Percentiles rank a stretch among this genome's conserved stretches.
phyloP scores from a whole-genome alignment of 2,329 filamentous ascomycete species.

The Fonsecaea multimorphosa region DNA sequence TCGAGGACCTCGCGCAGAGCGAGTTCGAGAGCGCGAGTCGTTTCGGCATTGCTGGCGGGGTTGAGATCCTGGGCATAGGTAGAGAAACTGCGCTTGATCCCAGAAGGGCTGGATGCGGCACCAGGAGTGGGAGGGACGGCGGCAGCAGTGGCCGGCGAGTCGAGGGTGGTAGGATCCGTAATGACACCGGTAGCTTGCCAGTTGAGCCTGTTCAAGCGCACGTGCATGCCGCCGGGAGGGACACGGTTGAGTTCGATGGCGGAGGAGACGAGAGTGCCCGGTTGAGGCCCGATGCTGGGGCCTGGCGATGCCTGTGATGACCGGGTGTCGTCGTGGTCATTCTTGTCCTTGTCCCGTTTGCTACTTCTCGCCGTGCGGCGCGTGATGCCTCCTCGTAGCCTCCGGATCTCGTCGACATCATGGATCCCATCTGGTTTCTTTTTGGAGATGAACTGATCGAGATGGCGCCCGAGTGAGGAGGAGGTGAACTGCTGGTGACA shows the following conservation, averaged over 20 bases:
- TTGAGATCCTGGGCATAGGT: conserved; percentile 37
- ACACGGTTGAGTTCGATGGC: conserved; percentile 27
- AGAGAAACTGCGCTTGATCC: conserved; percentile 39
- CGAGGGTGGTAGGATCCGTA: conserved; percentile 69
- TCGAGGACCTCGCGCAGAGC: conserved; percentile 82
- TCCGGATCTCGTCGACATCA: conserved; percentile 85
- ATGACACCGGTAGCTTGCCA: conserved; percentile 83
- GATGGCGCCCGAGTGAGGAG: conserved; percentile 87
- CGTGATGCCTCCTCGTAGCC: conserved; percentile 83
- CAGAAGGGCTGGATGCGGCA: conserved; percentile 30
- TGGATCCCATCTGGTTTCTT: conserved; percentile 95
- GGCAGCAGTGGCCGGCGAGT: conserved; percentile 49
- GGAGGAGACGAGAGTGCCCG: conserved; percentile 17
- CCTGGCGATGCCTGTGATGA: conserved; percentile 41
- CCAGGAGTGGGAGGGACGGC: conserved; percentile 42
- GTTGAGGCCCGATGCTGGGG: conserved; percentile 15
- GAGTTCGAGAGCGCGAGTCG: conserved; percentile 80
- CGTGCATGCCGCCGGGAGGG: conserved; percentile 38
- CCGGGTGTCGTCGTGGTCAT: conserved; percentile 60
- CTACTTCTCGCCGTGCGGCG: conserved; percentile 78
- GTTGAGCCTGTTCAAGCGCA: conserved; percentile 64
- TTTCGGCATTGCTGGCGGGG: conserved; percentile 58
- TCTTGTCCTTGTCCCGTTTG: conserved; percentile 62
- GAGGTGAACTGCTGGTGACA: conserved; percentile 91
- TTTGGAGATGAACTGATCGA: conserved; percentile 91